Base-by-base conservation (phyloP, 1,139 yeast genomes). In the Lodderomyces orthopsilosis region DNA sequence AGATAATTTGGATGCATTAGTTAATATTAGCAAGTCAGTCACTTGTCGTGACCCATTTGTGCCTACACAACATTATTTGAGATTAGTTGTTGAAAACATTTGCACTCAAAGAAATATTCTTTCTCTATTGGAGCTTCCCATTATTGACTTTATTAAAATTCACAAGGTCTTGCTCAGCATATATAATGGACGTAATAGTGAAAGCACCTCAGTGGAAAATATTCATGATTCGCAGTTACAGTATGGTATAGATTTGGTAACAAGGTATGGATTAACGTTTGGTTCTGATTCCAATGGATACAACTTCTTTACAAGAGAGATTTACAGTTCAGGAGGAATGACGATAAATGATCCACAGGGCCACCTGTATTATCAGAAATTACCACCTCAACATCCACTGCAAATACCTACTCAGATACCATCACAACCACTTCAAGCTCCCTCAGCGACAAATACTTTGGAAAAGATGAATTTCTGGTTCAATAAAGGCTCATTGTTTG, bases 11-110 rank as follows among this genome's bases (percentile, higher is more conserved):
- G 91, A 85, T 61, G 91, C 93, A 1, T 74, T 85, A 50, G 89
- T 83, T 42, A 83, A 85, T 52, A 77, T 85, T 32, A 91, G 93
- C 10, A 85, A 85, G 59, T 78, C 87, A 35, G 91, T 85, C 8
- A 77, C 81, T 45, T 85, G 91, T 55, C 77, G 85, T 48, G 93
- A 85, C 58, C 89, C 91, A 6, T 85, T 85, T 62, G 89, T 84
- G 5, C 94, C 94, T 24, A 84, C 93, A 3, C 83, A 79, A 46
- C 90, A 84, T 54, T 85, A 85, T 56, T 71, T 85, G 59, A 73
- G 85, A 53, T 70, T 85, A 62, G 90, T 85, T 27, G 86, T 85
- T 45, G 93, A 85, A 53, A 85, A 85, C 55, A 85, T 85, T 50
- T 84, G 83, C 53, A 77, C 85, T 38, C 91, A 83, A 58, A 68